Conservation (phyloP, 768 basidiomycete genomes). For the Pisolithus tinctorius region DNA sequence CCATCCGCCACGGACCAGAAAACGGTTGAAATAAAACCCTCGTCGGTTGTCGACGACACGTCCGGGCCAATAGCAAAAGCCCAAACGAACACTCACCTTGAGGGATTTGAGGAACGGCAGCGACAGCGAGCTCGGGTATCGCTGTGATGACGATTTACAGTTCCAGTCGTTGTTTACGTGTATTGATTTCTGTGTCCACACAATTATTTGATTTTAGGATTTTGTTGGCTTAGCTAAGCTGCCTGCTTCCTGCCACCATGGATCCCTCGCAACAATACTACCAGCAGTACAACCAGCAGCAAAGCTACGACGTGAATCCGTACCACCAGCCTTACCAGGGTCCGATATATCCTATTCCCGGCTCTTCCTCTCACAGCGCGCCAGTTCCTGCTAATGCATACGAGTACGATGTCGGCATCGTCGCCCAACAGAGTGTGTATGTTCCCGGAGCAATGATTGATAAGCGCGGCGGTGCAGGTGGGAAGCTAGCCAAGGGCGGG, state of each 20-base stretch:
- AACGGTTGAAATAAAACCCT: background rate
- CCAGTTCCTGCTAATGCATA: constrained; percentile 87
- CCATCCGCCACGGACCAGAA: constrained; percentile 19
- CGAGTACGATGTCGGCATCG: constrained; percentile 86
- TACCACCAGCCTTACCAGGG: constrained; percentile 79
- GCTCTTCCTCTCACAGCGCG: constrained; percentile 58
- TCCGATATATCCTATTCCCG: constrained; percentile 61
- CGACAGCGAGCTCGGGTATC: constrained; percentile 18
- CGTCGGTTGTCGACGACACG: background rate
- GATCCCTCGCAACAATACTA: constrained; percentile 38
- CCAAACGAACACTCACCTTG: constrained; percentile 32
- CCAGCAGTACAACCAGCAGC: constrained; percentile 44
- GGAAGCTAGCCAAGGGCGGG: constrained; percentile 81
- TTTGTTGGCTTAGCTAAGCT: background rate
- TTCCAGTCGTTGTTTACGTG: constrained; percentile 16
- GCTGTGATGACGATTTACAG: constrained; percentile 6
- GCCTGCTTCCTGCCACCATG: constrained; percentile 12
- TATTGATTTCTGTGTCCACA: constrained; percentile 18
- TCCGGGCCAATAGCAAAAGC: background rate
- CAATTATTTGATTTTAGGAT: no score
- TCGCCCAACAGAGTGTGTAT: constrained; percentile 88
- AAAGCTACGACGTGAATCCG: constrained; percentile 61
- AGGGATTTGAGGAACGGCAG: constrained; percentile 24
- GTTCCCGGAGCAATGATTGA: constrained; percentile 89
- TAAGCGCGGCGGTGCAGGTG: constrained; percentile 78